phyloP scores from a whole-genome alignment of 2,329 filamentous ascomycete species.

The Mollisia scopiformis region DNA sequence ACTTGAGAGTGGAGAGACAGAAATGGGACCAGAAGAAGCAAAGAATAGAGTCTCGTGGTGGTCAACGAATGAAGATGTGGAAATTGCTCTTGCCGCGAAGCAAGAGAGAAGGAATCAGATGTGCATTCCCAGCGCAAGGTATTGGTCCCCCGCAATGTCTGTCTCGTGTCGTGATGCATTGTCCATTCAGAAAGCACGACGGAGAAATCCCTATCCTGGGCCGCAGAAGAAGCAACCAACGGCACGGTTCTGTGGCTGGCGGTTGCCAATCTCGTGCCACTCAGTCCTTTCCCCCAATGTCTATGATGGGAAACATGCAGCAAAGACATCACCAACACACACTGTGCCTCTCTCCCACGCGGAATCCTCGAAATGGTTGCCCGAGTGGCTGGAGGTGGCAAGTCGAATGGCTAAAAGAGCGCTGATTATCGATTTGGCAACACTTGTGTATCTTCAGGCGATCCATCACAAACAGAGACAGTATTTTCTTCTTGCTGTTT shows the following conservation, averaged over 20 bases:
- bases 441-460: constrained; percentile 20
- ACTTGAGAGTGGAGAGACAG: constrained; percentile 4
- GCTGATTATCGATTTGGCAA: constrained; percentile 13
- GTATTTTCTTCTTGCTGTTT: constrained; percentile 6
- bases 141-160: constrained; percentile 18
- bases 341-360: not conserved
- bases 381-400: constrained; percentile 7
- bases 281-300: not conserved
- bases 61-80: constrained; percentile 1
- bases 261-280: not conserved
- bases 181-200: constrained; percentile 15
- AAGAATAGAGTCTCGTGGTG: not conserved
- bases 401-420: constrained; percentile 17
- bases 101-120: not conserved
- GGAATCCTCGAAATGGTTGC: not conserved
- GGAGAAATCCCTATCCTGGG: constrained; percentile 11
- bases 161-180: constrained; percentile 14
- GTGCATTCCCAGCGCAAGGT: not conserved
- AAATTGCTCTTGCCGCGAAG: constrained; percentile 5
- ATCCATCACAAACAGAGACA: constrained; percentile 6
- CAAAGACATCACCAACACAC: too few species aligned
- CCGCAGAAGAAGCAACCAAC: constrained; percentile 15
- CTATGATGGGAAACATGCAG: not conserved
- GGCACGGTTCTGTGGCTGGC: constrained; percentile 8
- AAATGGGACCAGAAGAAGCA: not conserved